Evolutionary conservation across 345 rosid species (phyloP).

Genomic region (Rhodamnia rubescens): DNA sequence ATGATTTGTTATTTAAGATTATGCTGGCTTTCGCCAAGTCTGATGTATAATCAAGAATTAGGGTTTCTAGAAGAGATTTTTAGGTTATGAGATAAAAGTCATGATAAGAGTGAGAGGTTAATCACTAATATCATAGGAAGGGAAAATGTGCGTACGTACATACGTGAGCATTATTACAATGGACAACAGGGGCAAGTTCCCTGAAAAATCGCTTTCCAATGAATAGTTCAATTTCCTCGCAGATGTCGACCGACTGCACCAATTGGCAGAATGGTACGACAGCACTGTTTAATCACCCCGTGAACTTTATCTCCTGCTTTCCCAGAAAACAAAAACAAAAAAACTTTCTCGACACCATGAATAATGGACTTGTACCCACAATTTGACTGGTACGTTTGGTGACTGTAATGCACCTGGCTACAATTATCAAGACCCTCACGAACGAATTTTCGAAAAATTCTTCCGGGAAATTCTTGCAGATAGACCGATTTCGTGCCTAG

Average conservation of each 20-base stretch:
- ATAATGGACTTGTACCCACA: neutral
- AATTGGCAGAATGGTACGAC: neutral
- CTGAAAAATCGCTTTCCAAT: neutral
- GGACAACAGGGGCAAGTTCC: neutral
- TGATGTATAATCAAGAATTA: no score
- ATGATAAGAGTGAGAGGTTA: no score
- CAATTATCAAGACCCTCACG: neutral
- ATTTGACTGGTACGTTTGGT: neutral
- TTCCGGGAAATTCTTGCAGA: neutral
- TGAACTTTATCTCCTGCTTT: neutral
- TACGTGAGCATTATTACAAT: neutral
- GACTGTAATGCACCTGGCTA: neutral
- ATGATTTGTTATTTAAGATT: no score
- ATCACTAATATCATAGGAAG: neutral
- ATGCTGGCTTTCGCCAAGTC: no score
- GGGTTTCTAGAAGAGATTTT: no score
- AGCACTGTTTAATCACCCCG: neutral
- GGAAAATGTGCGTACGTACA: neutral
- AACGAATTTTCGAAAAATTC: neutral
- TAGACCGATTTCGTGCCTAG: neutral
- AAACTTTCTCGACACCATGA: neutral
- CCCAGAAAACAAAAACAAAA: no score
- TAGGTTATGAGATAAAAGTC: no score
- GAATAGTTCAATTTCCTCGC: neutral
- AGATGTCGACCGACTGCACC: neutral